Base-by-base conservation (phyloP, 148 eudicot genomes). In the Simmondsia chinensis region DNA sequence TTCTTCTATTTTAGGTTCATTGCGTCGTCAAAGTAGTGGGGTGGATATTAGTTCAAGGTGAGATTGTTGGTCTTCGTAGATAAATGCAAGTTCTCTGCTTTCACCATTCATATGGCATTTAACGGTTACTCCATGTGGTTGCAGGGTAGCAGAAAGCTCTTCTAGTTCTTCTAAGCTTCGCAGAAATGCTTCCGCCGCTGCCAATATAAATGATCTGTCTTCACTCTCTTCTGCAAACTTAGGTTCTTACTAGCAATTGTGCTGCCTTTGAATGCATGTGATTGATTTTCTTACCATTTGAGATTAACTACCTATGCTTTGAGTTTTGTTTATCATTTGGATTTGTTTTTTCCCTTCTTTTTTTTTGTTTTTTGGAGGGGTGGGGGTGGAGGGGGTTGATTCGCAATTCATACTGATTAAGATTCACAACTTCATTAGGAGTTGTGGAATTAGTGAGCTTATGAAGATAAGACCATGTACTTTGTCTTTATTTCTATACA, bases 11-110 rank as follows among this genome's bases (percentile, higher is more conserved):
- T n/a, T 61, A 80, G 96, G 87, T 37, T 40, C 65, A 23, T 52
- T 88, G 28, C 83, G 84, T 39, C 81, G 97, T 42, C 94, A 83
- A 56, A 60, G 91, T 66, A 88, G 97, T 57, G 91, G 83, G 43
- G 69, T 61, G 12, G 88, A 84, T 43, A 15, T 71, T 44, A 60
- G 50, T 62, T 76, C 79, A 53, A 83, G 77, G 96, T 88, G 61
- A 30, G 30, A 14, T 45, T 32, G 46, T 28, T 39, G 20, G 40
- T 64, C 12, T 22, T 21, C 43, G 12, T 26, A 17, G 20, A 26
- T 13, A 2, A 15, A 25, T 1, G 20, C 34, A 23, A 34, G 6
- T 41, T 27, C 28, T 2, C 2, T 14, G 20, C 15, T 26, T n/a
- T n/a, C n/a, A n/a, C n/a, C n/a, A n/a, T n/a, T n/a, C n/a, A n/a